Base-by-base conservation (phyloP, 176 grass and related monocot species). In the Alloteropsis semialata region DNA sequence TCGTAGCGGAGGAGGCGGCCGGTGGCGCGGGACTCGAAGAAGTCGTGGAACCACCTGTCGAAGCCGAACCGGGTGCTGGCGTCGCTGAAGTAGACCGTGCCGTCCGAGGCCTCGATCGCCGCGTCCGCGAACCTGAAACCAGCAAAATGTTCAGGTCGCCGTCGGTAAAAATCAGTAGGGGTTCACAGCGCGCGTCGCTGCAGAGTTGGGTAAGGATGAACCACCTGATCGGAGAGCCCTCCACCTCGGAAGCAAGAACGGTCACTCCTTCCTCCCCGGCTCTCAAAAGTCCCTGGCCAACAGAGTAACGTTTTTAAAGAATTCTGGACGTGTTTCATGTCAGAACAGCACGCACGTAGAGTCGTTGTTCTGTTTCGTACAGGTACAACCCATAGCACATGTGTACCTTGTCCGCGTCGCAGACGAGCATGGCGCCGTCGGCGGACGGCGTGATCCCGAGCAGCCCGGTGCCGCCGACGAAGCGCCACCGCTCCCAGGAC, bases 1-100 rank as follows among this genome's bases (percentile, higher is more conserved):
- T 94, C 90, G 65, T 91, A 94, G 76, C 83, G 89, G 86, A 97
- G 95, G 87, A 97, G 88, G 27, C 95, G 90, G 44, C 95, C 95
- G 6, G 77, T 64, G 77, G 81, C 74, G 43, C 51, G 57, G 24
- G 81, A 37, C 83, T 97, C 88, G 5, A 94, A 2, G 55, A 68
- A 51, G 69, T 74, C 84, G 27, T 91, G 81, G 78, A 84, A 21
- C 86, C 84, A 94, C 25, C 43, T 9, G 12, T 88, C 50, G n/a
- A 94, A 78, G 56, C 74, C 81, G 50, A 89, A 92, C 80, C 81
- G 81, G 30, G 59, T 68, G 84, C 95, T 94, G 18, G 70, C 88
- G 51, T 94, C 95, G 65, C 83, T 97, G 92, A 97, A 97, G 81
- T 91, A 97, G 3, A 91, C 53, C 25, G 66, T 89, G 77, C 92